Conservation (phyloP, 495 filamentous ascomycete genomes). For the Trichocladium uniseriatum region DNA sequence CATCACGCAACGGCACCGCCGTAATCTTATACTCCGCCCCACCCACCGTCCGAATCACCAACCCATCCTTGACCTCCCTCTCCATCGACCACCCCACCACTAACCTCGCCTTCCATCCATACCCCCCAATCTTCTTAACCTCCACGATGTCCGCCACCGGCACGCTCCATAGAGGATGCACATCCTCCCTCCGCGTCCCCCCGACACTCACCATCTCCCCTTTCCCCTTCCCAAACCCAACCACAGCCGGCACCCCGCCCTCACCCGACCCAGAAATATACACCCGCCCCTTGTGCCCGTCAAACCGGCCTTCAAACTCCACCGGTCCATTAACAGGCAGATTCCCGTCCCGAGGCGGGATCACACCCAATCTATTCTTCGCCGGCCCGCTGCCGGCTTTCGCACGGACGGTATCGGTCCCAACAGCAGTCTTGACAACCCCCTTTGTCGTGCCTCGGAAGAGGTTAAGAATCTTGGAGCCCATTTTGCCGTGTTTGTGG, state of each 20-base stretch:
- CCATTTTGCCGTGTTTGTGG: conserved; percentile 30
- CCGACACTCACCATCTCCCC: conserved; percentile 32
- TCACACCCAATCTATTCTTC: conserved; percentile 56
- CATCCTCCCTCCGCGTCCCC: conserved; percentile 40
- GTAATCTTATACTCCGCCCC: conserved; percentile 54
- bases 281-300: conserved; percentile 62
- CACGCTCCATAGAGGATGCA: conserved; percentile 46
- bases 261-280: conserved; percentile 52
- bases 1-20: conserved; percentile 64
- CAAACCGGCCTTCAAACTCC: conserved; percentile 62
- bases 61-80: conserved; percentile 67
- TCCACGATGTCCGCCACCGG: conserved; percentile 48
- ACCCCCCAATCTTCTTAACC: conserved; percentile 71
- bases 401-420: conserved; percentile 59
- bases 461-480: conserved; percentile 51
- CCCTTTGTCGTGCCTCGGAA: conserved; percentile 63
- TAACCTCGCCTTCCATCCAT: conserved; percentile 84
- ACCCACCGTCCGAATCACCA: conserved; percentile 53
- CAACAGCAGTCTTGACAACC: conserved; percentile 57
- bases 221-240: conserved; percentile 41
- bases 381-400: conserved; percentile 56
- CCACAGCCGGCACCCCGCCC: conserved; percentile 46
- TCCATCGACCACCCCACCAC: conserved; percentile 75
- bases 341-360: conserved; percentile 43
- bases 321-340: conserved; percentile 52